Evolutionary conservation across 257 asterid species (phyloP).

Genomic region (Solanum piurae): DNA sequence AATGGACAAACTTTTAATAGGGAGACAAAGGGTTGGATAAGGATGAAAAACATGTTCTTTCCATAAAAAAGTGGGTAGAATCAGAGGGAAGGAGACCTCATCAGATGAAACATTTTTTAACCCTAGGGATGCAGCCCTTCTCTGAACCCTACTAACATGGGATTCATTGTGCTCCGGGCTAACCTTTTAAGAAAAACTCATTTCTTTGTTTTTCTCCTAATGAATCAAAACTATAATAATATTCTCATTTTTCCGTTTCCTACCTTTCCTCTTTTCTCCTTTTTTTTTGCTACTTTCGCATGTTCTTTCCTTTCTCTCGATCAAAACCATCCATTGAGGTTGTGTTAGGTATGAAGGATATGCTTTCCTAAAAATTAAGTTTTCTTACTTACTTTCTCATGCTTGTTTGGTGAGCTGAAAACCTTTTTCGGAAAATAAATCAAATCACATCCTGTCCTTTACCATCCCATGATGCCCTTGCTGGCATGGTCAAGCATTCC

Average conservation of each 20-base stretch:
- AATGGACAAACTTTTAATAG: neutral
- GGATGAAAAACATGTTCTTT: neutral
- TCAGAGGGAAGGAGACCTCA: neutral
- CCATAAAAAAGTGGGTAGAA: neutral
- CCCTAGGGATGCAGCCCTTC: neutral
- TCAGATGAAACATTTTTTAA: neutral
- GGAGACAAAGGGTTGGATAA: neutral
- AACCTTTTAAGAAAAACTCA: neutral
- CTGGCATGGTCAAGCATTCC: neutral
- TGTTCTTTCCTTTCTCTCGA: neutral
- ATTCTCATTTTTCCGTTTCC: neutral
- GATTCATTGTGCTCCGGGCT: neutral
- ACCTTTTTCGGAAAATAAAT: neutral
- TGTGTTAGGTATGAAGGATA: neutral
- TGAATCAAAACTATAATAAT: neutral
- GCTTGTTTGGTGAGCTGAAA: neutral
- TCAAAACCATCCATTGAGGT: neutral
- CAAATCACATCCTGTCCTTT: neutral
- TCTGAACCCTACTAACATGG: neutral
- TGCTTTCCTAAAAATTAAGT: neutral
- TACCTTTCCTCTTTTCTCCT: neutral
- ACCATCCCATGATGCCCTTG: neutral
- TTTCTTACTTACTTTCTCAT: neutral
- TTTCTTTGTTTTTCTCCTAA: neutral
- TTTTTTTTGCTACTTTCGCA: neutral